Conservation (phyloP, 768 basidiomycete species). For the Cytidiella melzeri region DNA sequence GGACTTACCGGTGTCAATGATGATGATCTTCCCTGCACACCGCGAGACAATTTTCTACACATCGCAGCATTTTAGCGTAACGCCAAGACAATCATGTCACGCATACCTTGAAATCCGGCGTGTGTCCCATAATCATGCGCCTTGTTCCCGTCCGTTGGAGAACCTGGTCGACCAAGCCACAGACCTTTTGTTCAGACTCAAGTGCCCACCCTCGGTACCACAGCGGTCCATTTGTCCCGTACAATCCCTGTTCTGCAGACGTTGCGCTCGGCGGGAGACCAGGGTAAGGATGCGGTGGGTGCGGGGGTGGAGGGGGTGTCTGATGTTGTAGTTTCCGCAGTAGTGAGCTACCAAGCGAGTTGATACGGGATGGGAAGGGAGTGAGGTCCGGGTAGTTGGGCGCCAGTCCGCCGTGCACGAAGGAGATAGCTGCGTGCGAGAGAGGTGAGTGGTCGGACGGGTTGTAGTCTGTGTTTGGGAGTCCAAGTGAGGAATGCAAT, state of each 20-base stretch:
- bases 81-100: background rate
- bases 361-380: constrained; percentile 84
- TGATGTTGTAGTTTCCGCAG: constrained; percentile 65
- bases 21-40: constrained; percentile 88
- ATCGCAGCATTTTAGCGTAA: background rate
- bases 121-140: constrained; percentile 95
- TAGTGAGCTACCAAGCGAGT: constrained; percentile 63
- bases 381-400: constrained; percentile 67
- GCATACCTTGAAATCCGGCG: constrained; percentile 75
- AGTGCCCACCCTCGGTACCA: constrained; percentile 96
- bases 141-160: constrained; percentile 72
- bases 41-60: constrained; percentile 70
- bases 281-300: constrained; percentile 74
- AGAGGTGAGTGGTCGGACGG: constrained; percentile 45
- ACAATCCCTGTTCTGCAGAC: constrained; percentile 61
- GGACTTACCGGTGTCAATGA: constrained; percentile 83
- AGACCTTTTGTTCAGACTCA: constrained; percentile 62
- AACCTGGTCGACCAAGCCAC: constrained; percentile 65
- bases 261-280: constrained; percentile 65
- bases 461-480: constrained; percentile 49
- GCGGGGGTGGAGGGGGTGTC: constrained; percentile 60
- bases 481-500: constrained; percentile 63
- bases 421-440: constrained; percentile 79
- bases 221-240: constrained; percentile 72
- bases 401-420: constrained; percentile 89